A percentile compares a stretch with the other conserved stretches of the same genome.
Evolutionary conservation across 345 rosid species (phyloP).

Genomic region (Rubroshorea leprosula): DNA sequence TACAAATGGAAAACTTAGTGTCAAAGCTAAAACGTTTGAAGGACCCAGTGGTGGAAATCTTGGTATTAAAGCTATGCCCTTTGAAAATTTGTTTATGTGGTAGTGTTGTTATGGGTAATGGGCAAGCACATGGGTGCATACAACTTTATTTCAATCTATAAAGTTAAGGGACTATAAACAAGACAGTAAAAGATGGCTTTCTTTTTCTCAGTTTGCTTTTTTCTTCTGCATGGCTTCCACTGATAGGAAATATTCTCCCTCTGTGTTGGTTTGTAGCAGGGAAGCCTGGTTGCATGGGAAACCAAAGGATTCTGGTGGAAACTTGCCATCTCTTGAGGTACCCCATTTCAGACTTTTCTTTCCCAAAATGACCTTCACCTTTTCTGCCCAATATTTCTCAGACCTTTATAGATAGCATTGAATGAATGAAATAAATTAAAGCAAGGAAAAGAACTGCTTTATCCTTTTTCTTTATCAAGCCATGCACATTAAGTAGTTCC

Average conservation of each 20-base stretch:
- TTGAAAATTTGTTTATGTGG: slow-evolving; percentile 29
- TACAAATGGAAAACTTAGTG: slow-evolving; percentile 33
- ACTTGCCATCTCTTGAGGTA: slow-evolving; percentile 73
- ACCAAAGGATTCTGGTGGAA: slow-evolving; percentile 55
- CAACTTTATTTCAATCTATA: slow-evolving; percentile 29
- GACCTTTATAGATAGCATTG: background rate
- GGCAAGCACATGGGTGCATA: slow-evolving; percentile 42
- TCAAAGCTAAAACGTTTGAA: slow-evolving; percentile 34
- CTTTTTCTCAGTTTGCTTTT: slow-evolving; percentile 30
- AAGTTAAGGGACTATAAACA: slow-evolving; percentile 28
- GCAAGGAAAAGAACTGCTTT: slow-evolving; percentile 18
- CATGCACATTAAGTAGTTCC: slow-evolving; percentile 21
- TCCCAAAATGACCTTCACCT: slow-evolving; percentile 15
- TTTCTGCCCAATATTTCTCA: background rate
- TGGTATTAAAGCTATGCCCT: slow-evolving; percentile 30
- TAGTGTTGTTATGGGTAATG: slow-evolving; percentile 26
- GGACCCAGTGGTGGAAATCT: slow-evolving; percentile 44
- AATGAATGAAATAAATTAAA: background rate
- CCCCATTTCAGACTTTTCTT: slow-evolving; percentile 13
- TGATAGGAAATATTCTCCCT: slow-evolving; percentile 40
- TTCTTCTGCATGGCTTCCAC: slow-evolving; percentile 56
- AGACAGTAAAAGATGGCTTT: slow-evolving; percentile 37
- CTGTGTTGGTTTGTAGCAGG: slow-evolving; percentile 51
- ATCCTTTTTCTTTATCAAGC: slow-evolving; percentile 19
- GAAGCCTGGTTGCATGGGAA: slow-evolving; percentile 92